A percentile compares a stretch with the other conserved stretches of the same genome.
These are phyloP conservation scores for Fraxinus greggii DNA, from an alignment of 305 asterid species.

Conservation along the genomic window DNA sequence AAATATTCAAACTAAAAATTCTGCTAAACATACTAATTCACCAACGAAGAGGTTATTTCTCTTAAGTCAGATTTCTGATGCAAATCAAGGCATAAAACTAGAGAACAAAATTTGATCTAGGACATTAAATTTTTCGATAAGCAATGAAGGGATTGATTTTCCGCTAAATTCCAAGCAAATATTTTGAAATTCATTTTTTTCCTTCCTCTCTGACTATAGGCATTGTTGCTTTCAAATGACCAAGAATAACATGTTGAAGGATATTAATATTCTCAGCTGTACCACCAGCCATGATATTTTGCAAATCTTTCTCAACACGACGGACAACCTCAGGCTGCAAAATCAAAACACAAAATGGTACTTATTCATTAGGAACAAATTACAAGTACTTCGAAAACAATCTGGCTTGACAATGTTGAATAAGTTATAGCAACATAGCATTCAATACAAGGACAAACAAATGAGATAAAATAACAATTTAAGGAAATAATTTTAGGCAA, in stretches of 20 bases:
- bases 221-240: not conserved
- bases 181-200: not conserved
- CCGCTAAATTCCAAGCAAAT: not conserved
- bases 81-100: not conserved
- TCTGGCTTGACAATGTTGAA: not conserved
- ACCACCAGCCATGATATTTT: conserved; percentile 96
- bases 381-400: conserved; percentile 9
- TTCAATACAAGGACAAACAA: conserved; percentile 4
- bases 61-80: not conserved
- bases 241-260: conserved; percentile 37
- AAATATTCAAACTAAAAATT: not conserved
- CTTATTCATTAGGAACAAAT: not conserved
- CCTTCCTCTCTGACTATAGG: not conserved
- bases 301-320: conserved; percentile 91
- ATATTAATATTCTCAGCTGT: conserved; percentile 79
- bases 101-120: not conserved
- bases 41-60: not conserved
- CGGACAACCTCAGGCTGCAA: conserved; percentile 95
- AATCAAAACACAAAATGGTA: conserved; percentile 2
- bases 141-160: not conserved
- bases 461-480: not conserved
- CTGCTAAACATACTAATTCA: not conserved
- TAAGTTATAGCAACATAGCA: conserved; percentile 3
- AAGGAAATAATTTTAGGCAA: conserved; percentile 5
- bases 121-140: not conserved